Evolutionary conservation across 225 moss, liverwort and hornwort species (phyloP).

Genomic region (Polytrichum commune): DNA sequence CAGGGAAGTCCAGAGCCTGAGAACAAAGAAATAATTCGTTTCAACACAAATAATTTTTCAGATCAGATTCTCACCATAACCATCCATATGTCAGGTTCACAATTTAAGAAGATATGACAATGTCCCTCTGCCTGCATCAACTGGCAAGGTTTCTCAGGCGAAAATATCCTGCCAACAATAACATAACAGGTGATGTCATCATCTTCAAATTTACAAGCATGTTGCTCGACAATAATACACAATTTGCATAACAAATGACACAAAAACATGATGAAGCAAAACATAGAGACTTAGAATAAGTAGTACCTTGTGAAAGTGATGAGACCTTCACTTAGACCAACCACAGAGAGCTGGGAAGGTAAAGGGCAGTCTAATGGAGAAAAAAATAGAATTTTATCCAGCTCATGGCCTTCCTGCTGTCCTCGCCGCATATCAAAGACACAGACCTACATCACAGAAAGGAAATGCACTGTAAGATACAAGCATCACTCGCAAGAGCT

Average conservation of each 20-base stretch:
- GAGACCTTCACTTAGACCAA: constrained; percentile 84
- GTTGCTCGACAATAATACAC: not conserved
- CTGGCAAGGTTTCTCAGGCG: constrained; percentile 72
- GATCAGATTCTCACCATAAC: constrained; percentile 62
- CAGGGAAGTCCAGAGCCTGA: not conserved
- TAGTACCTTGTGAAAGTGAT: constrained; percentile 77
- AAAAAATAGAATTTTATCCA: constrained; percentile 87
- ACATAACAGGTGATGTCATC: not conserved
- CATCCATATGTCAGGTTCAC: constrained; percentile 91
- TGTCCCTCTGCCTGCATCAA: constrained; percentile 84
- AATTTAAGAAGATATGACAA: constrained; percentile 71
- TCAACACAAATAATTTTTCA: not conserved
- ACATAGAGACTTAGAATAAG: not conserved
- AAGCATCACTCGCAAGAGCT: too few relatives aligned
- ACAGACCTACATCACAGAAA: constrained; percentile 48
- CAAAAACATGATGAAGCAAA: too few relatives aligned
- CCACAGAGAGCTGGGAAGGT: constrained; percentile 73
- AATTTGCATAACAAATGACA: too few relatives aligned
- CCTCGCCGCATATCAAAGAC: constrained; percentile 86
- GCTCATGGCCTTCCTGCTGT: constrained; percentile 83
- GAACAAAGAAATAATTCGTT: not conserved
- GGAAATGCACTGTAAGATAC: not conserved
- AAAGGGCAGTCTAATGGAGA: constrained; percentile 62
- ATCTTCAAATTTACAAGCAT: not conserved
- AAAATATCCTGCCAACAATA: constrained; percentile 66